Evolutionary conservation across 345 rosid genomes (phyloP).

Genomic region (Hypericum androsaemum): DNA sequence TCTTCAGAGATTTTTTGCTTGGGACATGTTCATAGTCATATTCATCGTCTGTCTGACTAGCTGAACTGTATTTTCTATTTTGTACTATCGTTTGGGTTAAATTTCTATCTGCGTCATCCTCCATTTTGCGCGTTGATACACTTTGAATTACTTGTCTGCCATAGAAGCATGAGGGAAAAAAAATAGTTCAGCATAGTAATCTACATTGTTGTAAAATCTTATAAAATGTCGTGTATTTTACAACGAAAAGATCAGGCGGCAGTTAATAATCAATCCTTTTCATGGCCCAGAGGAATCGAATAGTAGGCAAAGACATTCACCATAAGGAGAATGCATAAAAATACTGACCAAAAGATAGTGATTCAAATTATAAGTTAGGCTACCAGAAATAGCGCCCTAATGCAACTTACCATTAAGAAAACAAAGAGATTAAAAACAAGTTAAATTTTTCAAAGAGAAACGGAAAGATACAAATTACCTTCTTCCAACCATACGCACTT

Average conservation of each 20-base stretch:
- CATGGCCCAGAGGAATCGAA: too few species aligned
- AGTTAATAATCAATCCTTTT: too few species aligned
- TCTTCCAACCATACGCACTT: conserved; percentile 22
- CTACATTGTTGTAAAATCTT: not conserved
- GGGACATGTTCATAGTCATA: conserved; percentile 82
- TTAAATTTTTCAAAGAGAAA: conserved; percentile 1
- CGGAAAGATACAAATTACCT: conserved; percentile 26
- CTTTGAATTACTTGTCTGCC: conserved; percentile 36
- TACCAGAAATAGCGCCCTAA: too few species aligned
- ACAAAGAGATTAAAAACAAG: not conserved
- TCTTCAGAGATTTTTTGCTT: conserved; percentile 42
- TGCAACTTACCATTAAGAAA: too few species aligned
- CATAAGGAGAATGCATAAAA: too few species aligned
- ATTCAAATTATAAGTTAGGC: too few species aligned
- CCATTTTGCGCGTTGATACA: conserved; percentile 34
- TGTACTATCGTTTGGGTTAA: conserved; percentile 62
- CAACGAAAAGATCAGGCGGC: too few species aligned
- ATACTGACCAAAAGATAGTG: too few species aligned
- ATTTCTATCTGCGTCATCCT: conserved; percentile 69
- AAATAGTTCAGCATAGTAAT: not conserved
- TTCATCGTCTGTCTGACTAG: conserved; percentile 81
- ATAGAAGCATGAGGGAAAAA: conserved; percentile 2
- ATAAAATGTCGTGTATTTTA: not conserved
- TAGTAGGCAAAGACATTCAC: too few species aligned
- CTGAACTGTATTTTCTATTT: conserved; percentile 55